These are phyloP conservation scores for Alternaria tenuissima DNA, from an alignment of 2,329 filamentous ascomycete species.

Conservation along the genomic window DNA sequence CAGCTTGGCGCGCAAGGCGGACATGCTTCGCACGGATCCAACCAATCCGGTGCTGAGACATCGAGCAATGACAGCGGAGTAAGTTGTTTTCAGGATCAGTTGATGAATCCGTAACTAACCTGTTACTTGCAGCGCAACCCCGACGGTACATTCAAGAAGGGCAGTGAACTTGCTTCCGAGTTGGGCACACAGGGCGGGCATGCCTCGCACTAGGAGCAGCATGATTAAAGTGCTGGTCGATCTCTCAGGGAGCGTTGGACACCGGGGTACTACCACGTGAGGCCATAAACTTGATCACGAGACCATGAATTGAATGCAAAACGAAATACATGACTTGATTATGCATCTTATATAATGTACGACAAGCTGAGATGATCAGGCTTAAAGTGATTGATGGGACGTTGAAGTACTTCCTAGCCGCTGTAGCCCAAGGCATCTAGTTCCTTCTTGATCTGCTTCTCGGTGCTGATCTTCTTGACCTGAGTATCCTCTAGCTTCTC, in stretches of 20 bases:
- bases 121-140: conserved; percentile 52
- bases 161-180: conserved; percentile 47
- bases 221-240: neutral
- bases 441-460: conserved; percentile 83
- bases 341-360: neutral
- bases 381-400: neutral
- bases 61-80: conserved; percentile 29
- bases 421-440: conserved; percentile 67
- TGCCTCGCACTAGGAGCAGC: conserved; percentile 29
- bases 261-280: neutral
- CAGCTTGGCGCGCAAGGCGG: conserved; percentile 48
- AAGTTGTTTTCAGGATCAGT: conserved; percentile 34
- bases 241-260: neutral
- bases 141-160: conserved; percentile 50
- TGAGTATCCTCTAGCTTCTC: conserved; percentile 99
- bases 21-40: conserved; percentile 41
- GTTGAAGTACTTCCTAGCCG: conserved; percentile 24
- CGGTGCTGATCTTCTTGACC: conserved; percentile 96
- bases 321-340: neutral
- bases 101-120: conserved; percentile 31
- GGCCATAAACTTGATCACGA: neutral
- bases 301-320: neutral
- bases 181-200: conserved; percentile 46
- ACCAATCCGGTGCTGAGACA: conserved; percentile 14
- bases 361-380: neutral